Evolutionary conservation across 176 grass and related monocot species (phyloP), one percentile per base, ranked within the genome.

Genomic region (Phragmites australis): DNA sequence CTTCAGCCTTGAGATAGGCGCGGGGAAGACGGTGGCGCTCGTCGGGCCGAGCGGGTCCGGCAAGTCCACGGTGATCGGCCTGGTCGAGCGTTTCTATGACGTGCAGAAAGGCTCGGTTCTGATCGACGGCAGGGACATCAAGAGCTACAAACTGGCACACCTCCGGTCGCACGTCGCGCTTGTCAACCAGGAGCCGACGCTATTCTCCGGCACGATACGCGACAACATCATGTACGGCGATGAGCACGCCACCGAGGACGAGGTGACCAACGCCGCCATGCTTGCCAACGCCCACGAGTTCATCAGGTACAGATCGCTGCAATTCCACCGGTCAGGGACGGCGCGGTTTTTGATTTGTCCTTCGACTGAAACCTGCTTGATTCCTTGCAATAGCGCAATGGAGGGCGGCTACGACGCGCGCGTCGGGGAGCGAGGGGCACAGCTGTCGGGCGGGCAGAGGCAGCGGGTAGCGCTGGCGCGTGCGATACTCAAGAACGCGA

Each of bases 371-470:
- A 23, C 13, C 8, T 22, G 37, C 2, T 15, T 5, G 3, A 34
- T 40, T 30, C 3, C 9, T 2, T 7, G 18, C 23, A 6, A 14
- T 41, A 88, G 90, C 87, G 74, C 27, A 1, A 88, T 92, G 75
- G 76, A 86, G 26, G 30, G 84, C 26, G 90, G 90, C 30, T 92
- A 92, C n/a, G 83, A 84, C 7, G 85, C 90, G 1, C 65, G 73
- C 42, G 68, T 88, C 41, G 90, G 90, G 11, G 80, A 89, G 62
- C 74, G 90, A 27, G 87, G 90, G 4, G 58, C 81, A 21, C 90
- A 89, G 75, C 80, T 92, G 13, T 92, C 90, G 0, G 90, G 83
- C 61, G 90, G 90, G 22, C 87, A 92, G 80, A 62, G 84, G 76
- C 90, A 89, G 79, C 81, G 90, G 58, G 48, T 92, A 50, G 80